A percentile compares a stretch with the other conserved stretches of the same genome.
Evolutionary conservation across 345 rosid species (phyloP).

Genomic region (Eucalyptus guilfoylei): DNA sequence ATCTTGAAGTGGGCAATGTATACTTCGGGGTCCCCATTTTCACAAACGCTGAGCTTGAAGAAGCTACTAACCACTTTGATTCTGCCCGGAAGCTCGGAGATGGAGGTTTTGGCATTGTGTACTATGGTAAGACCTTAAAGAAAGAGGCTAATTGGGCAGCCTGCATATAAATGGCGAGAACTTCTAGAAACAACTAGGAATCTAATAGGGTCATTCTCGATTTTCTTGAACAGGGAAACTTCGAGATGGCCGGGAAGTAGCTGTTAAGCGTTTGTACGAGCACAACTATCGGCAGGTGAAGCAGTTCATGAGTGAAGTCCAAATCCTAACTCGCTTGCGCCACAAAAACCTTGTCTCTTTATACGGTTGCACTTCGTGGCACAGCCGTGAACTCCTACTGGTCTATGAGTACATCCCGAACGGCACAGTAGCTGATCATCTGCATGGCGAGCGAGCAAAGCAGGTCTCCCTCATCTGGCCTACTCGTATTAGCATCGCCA

Average conservation of each 20-base stretch:
- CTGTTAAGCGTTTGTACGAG: constrained; percentile 54
- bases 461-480: constrained; percentile 29
- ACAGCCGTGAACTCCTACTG: constrained; percentile 46
- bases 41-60: constrained; percentile 44
- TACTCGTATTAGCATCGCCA: constrained; percentile 42
- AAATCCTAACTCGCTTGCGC: constrained; percentile 30
- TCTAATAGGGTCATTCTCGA: not conserved
- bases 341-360: constrained; percentile 57
- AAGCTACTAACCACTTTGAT: constrained; percentile 45
- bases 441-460: constrained; percentile 22
- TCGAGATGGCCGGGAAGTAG: constrained; percentile 58
- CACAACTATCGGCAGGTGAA: constrained; percentile 33
- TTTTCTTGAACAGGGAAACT: constrained; percentile 30
- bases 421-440: constrained; percentile 58
- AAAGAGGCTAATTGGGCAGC: not conserved
- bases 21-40: constrained; percentile 39
- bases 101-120: constrained; percentile 70
- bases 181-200: not conserved
- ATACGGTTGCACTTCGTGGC: constrained; percentile 50
- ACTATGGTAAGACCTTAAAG: constrained; percentile 26
- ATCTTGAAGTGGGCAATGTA: constrained; percentile 11
- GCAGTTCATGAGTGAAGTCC: constrained; percentile 52
- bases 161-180: not conserved
- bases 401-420: constrained; percentile 53
- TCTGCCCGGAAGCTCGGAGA: constrained; percentile 43